Evolutionary conservation across 345 rosid genomes (phyloP).

Genomic region (Streptanthus diversifolius): DNA sequence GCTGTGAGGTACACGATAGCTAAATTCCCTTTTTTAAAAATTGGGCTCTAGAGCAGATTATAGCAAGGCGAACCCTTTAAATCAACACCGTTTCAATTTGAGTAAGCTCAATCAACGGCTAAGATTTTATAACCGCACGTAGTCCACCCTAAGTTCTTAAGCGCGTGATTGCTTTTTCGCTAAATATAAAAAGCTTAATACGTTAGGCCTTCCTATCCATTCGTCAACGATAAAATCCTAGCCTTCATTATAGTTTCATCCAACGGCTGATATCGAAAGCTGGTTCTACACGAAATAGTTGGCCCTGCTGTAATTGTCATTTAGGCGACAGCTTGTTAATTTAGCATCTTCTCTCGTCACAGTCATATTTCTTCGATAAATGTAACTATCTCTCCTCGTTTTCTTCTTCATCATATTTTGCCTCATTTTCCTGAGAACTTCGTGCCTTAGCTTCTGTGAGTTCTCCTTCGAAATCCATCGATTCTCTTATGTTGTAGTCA

Average conservation of each 20-base stretch:
- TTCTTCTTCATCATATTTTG: background rate
- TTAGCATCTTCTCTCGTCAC: constrained; percentile 21
- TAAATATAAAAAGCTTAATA: background rate
- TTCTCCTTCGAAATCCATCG: background rate
- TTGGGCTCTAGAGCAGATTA: background rate
- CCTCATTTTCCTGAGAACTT: constrained; percentile 22
- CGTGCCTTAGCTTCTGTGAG: constrained; percentile 27
- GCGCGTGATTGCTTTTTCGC: background rate
- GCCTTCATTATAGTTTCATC: background rate
- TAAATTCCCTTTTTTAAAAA: too few species aligned
- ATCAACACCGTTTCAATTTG: background rate
- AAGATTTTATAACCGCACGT: background rate
- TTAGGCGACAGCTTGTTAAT: constrained; percentile 12
- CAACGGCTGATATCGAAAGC: constrained; percentile 5
- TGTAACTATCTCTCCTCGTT: constrained; percentile 12
- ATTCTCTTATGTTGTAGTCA: background rate
- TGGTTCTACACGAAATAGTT: constrained; percentile 24
- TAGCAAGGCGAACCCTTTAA: background rate
- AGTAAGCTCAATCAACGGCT: constrained; percentile 14
- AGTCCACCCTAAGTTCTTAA: background rate
- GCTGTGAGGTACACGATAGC: too few species aligned
- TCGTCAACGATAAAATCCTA: constrained; percentile 7
- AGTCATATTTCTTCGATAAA: constrained; percentile 30
- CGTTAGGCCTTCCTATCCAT: constrained; percentile 28
- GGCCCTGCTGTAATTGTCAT: constrained; percentile 32